Base-by-base conservation (phyloP, 2,329 filamentous ascomycete genomes). In the Grosmannia huntii region DNA sequence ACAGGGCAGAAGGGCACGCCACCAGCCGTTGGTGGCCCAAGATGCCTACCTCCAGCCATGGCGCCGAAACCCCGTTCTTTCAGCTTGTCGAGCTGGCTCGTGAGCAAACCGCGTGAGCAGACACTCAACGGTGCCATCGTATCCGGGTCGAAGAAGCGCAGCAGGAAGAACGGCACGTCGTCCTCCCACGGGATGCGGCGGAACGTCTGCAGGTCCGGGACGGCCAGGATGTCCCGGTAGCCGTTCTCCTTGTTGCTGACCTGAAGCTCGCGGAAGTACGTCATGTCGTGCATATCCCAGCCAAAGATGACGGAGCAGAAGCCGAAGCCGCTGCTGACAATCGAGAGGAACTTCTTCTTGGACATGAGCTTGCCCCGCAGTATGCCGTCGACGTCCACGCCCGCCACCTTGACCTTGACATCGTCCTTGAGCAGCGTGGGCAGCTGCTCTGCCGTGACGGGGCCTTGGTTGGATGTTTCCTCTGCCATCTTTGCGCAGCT, bases 231-330 rank as follows among this genome's bases (percentile, higher is more conserved):
- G 70, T 96, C 91, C 63, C 86, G 82, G 72, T 95, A 96, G 50
- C 90, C 90, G 69, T 95, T 96, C 67, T 89, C 85, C 64, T 88
- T 87, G 73, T 95, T 96, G 73, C 89, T 94, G 70, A 96, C 86
- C 67, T 82, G 81, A 62, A 96, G 81, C 73, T 96, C 90, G 65
- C 80, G 83, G 69, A 89, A 85, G 71, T 96, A 96, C 12, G 89
- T 95, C 75, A 84, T 79, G 68, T 96, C 91, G 72, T 96, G 90
- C 89, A 96, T 95, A 72, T 96, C 90, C 91, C 91, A 96, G 69
- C 91, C 90, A 67, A 95, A 96, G 63, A 96, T 84, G 64, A 96
- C 90, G 23, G 88, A 94, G 76, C 91, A 96, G 77, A 96, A 96
- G 57, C 90, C 91, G 66, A 96, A 96, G 56, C 90, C 91, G 51